Conservation (phyloP, 805 yeast genomes). For the Candida insectorum region DNA sequence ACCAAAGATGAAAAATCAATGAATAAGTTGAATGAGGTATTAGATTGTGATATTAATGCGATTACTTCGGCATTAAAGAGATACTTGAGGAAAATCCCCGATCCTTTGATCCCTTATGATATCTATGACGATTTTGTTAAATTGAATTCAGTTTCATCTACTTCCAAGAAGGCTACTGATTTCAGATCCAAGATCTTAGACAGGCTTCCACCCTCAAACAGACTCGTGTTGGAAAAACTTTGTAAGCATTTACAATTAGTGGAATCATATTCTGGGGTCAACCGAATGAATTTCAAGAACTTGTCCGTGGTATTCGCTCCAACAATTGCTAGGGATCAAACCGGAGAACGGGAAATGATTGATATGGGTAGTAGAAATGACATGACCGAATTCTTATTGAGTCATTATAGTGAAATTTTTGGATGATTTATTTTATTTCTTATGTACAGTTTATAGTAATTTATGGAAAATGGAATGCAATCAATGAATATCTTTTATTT, state of each 20-base stretch:
- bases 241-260: constrained; percentile 65
- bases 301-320: constrained; percentile 94
- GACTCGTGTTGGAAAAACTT: constrained; percentile 50
- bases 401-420: constrained; percentile 30
- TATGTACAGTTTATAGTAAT: too few species aligned
- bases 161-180: constrained; percentile 34
- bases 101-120: constrained; percentile 74
- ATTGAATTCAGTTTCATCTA: constrained; percentile 26
- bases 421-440: not conserved
- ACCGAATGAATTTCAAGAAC: constrained; percentile 81
- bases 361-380: constrained; percentile 83
- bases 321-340: constrained; percentile 73
- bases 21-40: constrained; percentile 27
- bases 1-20: constrained; percentile 32
- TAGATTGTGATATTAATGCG: constrained; percentile 73
- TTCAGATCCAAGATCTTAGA: constrained; percentile 43
- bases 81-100: constrained; percentile 78
- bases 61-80: constrained; percentile 84
- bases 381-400: constrained; percentile 68
- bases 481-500: constrained; percentile 60
- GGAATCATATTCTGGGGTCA: constrained; percentile 47
- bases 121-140: constrained; percentile 65
- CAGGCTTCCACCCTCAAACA: constrained; percentile 67
- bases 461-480: too few species aligned
- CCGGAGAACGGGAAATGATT: constrained; percentile 75